A percentile compares a stretch with the other conserved stretches of the same genome.
phyloP scores from a whole-genome alignment of 768 basidiomycete genomes.

The Trametes cubensis region DNA sequence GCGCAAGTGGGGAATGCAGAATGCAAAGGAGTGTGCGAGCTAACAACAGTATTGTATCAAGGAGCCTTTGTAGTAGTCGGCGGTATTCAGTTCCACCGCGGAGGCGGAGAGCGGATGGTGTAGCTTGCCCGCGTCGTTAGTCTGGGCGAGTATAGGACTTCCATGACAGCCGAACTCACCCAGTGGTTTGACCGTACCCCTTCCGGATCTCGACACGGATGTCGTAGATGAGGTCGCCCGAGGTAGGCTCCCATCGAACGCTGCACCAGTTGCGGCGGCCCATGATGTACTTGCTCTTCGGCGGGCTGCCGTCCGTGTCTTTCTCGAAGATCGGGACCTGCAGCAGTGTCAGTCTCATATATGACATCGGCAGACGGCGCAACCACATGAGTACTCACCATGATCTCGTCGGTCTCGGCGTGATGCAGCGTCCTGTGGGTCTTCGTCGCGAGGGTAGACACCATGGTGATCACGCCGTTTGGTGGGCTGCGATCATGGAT shows the following conservation, averaged over 20 bases:
- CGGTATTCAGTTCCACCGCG: conserved; percentile 30
- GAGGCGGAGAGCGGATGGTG: conserved; percentile 33
- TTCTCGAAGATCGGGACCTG: conserved; percentile 76
- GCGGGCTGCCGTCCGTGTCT: conserved; percentile 75
- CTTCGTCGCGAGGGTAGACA: conserved; percentile 78
- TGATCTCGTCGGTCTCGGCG: conserved; percentile 82
- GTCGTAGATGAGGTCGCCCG: conserved; percentile 76
- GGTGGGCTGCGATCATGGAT: conserved; percentile 50
- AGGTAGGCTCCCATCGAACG: conserved; percentile 56
- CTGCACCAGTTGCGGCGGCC: conserved; percentile 87
- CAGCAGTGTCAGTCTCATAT: neutral
- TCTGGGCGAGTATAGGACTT: neutral
- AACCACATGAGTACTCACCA: conserved; percentile 56
- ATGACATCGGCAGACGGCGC: neutral
- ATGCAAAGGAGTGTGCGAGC: neutral
- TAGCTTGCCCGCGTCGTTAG: conserved; percentile 27
- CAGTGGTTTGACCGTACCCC: conserved; percentile 78
- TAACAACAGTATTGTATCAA: neutral
- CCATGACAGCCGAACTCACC: conserved; percentile 48
- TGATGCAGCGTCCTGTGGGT: conserved; percentile 86
- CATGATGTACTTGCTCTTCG: conserved; percentile 84
- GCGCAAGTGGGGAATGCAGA: neutral
- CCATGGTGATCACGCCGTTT: conserved; percentile 72
- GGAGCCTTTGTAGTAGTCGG: neutral
- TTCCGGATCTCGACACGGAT: conserved; percentile 86